These are phyloP conservation scores for Erythrobasidium yunnanense DNA, from an alignment of 768 basidiomycete species.

Conservation along the genomic window DNA sequence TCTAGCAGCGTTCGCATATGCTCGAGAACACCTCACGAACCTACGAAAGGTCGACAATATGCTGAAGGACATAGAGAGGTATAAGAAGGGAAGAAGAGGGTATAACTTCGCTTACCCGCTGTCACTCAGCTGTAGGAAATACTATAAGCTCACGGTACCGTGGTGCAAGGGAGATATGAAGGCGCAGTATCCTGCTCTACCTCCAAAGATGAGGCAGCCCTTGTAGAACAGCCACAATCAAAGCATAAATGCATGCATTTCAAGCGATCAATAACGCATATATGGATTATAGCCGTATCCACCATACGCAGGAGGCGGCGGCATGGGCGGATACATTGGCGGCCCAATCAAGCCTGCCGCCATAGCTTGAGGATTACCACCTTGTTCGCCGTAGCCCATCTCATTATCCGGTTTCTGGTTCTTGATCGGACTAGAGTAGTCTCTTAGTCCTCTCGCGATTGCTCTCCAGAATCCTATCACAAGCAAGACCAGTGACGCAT, in stretches of 20 bases:
- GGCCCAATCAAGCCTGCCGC: too few species aligned
- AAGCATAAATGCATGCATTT: too few species aligned
- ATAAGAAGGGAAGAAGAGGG: neutral
- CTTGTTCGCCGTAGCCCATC: neutral
- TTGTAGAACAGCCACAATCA: too few species aligned
- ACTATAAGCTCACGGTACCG: slow-evolving; percentile 15
- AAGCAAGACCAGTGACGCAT: neutral
- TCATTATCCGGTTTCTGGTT: neutral
- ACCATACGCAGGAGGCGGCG: too few species aligned
- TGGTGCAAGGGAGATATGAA: slow-evolving; percentile 13
- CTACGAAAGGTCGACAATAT: slow-evolving; percentile 10
- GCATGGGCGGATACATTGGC: neutral
- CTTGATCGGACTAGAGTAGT: neutral
- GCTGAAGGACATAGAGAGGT: neutral
- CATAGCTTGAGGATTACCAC: too few species aligned
- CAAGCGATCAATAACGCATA: too few species aligned
- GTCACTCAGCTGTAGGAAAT: slow-evolving; percentile 8
- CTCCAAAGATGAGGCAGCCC: too few species aligned
- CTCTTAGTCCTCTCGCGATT: neutral
- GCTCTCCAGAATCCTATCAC: neutral
- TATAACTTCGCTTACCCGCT: neutral
- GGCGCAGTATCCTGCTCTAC: neutral
- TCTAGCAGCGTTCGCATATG: slow-evolving; percentile 11
- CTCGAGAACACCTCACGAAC: slow-evolving; percentile 18
- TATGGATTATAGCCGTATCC: neutral